Conservation (phyloP, 768 basidiomycete species). For the Krasilnikovozyma curviuscula region DNA sequence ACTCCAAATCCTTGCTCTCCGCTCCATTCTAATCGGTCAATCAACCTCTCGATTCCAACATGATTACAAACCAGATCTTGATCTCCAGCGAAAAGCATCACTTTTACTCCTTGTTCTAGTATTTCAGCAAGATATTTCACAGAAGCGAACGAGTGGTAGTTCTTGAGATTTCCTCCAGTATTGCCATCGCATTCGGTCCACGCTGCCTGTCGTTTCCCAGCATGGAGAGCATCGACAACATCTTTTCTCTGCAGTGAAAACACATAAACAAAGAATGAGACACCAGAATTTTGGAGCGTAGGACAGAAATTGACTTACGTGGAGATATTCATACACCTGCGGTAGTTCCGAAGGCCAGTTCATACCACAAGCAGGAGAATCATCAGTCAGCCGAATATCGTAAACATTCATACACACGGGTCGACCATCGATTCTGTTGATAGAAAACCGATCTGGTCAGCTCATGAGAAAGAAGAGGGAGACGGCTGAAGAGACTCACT, state of each 20-base stretch:
- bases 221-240: conserved; percentile 69
- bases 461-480: background rate
- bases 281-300: background rate
- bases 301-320: conserved; percentile 34
- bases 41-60: conserved; percentile 68
- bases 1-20: conserved; percentile 70
- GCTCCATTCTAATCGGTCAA: conserved; percentile 66
- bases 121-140: conserved; percentile 59
- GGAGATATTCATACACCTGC: conserved; percentile 55
- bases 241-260: conserved; percentile 41
- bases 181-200: conserved; percentile 72
- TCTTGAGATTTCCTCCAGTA: conserved; percentile 45
- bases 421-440: conserved; percentile 43
- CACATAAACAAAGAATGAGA: background rate
- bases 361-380: conserved; percentile 76
- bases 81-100: conserved; percentile 86
- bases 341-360: conserved; percentile 86
- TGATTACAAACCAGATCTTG: conserved; percentile 96
- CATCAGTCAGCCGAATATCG: conserved; percentile 77
- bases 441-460: background rate
- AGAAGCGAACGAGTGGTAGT: conserved; percentile 42
- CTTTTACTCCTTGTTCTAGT: conserved; percentile 49
- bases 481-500: conserved; percentile 20
- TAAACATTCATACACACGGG: conserved; percentile 82
- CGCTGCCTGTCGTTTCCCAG: conserved; percentile 46